Percentiles rank a stretch among this genome's conserved stretches.
phyloP scores from a whole-genome alignment of 306 rosid species.

The Vicia sativa region DNA sequence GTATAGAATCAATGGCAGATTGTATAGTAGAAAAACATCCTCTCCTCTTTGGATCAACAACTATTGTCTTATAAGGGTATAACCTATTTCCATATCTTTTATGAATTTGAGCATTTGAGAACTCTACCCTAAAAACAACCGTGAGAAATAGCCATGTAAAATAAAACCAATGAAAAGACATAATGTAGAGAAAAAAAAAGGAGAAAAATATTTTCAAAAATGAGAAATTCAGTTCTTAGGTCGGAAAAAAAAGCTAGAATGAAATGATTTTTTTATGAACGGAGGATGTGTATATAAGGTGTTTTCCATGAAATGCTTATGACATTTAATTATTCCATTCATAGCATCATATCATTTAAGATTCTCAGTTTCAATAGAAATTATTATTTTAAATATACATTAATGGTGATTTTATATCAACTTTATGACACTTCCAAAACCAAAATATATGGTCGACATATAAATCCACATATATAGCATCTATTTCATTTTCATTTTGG shows the following conservation, averaged over 20 bases:
- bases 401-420: neutral
- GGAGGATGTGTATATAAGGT: neutral
- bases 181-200: neutral
- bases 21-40: conserved; percentile 67
- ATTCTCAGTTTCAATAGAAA: neutral
- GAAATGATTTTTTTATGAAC: no score
- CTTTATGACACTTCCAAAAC: neutral
- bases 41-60: conserved; percentile 50
- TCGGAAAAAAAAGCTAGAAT: neutral
- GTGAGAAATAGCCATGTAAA: neutral
- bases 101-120: conserved; percentile 7
- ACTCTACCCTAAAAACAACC: neutral
- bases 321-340: neutral
- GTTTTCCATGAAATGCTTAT: neutral
- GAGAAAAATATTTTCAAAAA: neutral
- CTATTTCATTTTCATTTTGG: no score
- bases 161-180: neutral
- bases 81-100: neutral
- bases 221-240: neutral
- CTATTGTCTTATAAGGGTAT: neutral
- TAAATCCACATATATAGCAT: no score
- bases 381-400: neutral
- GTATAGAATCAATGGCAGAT: conserved; percentile 69
- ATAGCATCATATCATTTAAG: neutral
- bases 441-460: no score